Evolutionary conservation across 139 green algal species (phyloP), one percentile per base, ranked within the genome.

Genomic region (Chlorella sorokiniana): DNA sequence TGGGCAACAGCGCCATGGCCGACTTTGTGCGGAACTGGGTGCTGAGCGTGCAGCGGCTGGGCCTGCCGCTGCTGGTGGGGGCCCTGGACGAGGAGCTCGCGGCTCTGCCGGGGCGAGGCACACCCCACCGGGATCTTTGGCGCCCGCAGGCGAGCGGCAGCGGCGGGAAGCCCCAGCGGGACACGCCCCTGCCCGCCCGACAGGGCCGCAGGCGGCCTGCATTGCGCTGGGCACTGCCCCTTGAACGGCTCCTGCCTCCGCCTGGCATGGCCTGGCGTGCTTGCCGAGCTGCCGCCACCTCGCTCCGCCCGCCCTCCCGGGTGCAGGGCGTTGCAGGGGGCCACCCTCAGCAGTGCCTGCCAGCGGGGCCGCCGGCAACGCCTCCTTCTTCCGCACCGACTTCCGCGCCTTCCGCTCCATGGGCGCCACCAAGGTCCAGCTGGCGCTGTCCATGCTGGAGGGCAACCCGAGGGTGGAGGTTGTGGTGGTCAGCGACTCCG

Each of bases 361-460:
- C n/a, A n/a, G n/a, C n/a, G n/a, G n/a, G 10, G 64, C 48, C 2
- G n/a, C n/a, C n/a, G 48, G 38, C 38, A 31, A 54, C 38, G 14
- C 31, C 3, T 33, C 70, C 9, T 41, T 69, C 25, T 79, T 79
- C 9, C 54, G 73, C 10, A 38, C 73, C 10, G 51, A 79, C 54
- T 79, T 79, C 14, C 40, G 14, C 4, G 38, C 38, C 10, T 79
- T 79, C 25, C 37, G 73, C 11, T 69, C 41, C 52, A 79, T 79
- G 73, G 73, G 73, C 5, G 73, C 73, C 4, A 79, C 73, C 1
- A 79, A 79, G 73, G 73, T 73, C 4, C 54, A 67, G 33, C 51
- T 79, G 51, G 54, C 35, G 52, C 51, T 67, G 20, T 44, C 45
- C 11, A 33, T 79, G 33, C 72, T 67, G 51, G 51, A 79, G 27